Base-by-base conservation (phyloP, 2,329 filamentous ascomycete species). In the Aspergillus calidoustus region DNA sequence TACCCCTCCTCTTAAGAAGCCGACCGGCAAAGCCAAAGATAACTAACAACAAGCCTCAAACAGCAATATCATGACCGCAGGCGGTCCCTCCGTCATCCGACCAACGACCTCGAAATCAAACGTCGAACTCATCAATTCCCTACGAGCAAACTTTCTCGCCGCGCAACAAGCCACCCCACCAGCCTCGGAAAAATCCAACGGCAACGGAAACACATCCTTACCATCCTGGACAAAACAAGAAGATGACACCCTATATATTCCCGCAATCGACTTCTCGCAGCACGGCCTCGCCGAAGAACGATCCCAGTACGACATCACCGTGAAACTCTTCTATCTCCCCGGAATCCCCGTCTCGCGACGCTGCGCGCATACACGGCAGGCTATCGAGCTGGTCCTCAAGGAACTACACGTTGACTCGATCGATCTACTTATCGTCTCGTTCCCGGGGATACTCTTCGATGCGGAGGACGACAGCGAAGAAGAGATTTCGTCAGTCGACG, bases 251-350 rank as follows among this genome's bases (percentile, higher is more conserved):
- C 83, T 94, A 50, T 94, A 90, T 74, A 86, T 97, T 46, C 94
- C 94, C 51, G 86, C 89, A 46, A 87, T 94, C 74, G 87, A 92
- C 76, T 91, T 90, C 82, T 82, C 86, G 13, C 80, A 85, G 31
- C 87, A 87, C 4, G 90, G 90, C 0, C 82, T 99, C 50, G 83
- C 87, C 34, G 95, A 99, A 74, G 93, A 96, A 68, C 83, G 90
- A 28, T 83, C 86, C 62, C 89, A 93, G 68, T 99, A 99, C 81
- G 93, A 97, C 74, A 93, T 97, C 72, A 97, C 94, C 0, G 89
- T 95, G 64, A 99, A 99, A 79, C 80, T 99, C 23, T 99, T 99
- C 82, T 96, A 95, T 77, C 84, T 98, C 30, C 90, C 92, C 3
- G 86, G 86, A 19, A 86, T 91, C 57, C 83, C 89, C 9, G 80